Evolutionary conservation across 306 rosid genomes (phyloP), one percentile per base, ranked within the genome.

Genomic region (Quercus cerris): DNA sequence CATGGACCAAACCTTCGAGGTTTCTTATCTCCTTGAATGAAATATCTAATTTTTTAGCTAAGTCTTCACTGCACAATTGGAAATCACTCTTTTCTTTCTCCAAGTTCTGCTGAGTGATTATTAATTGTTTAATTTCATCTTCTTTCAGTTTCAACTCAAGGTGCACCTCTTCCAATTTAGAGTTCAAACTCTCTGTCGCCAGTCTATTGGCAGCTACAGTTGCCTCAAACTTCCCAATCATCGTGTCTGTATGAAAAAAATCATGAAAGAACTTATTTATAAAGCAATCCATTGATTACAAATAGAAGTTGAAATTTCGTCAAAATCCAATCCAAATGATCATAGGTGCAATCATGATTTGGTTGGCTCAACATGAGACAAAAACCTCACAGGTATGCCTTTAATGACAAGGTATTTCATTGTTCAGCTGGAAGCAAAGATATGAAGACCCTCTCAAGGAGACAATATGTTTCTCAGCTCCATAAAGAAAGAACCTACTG

Each of bases 171-270:
- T 70, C 88, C 88, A 92, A 73, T 80, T 82, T 88, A 74, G 87
- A 77, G 83, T 86, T 89, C 87, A 95, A 79, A 78, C 77, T 88
- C 80, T 95, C 97, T 41, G 85, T 76, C 51, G 78, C 81, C 86
- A 85, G 75, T 83, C 84, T 86, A 87, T 83, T 88, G 73, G 90
- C 76, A 56, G 86, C 81, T 54, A 91, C 59, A 52, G 87, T 82
- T 80, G 88, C 90, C 78, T 90, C 93, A 73, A 91, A 87, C 74
- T 79, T 89, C 89, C 86, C 89, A 73, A 87, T 88, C 84, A 86
- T 77, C 27, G 56, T 74, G 79, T 91, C 99, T 95, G 97, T 87
- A 87, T 71, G 68, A 35, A 83, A 86, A 82, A 52, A 66, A 23
- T 55, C 6, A 31, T 14, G 56, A 38, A 73, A 38, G 51, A 69